Percentiles rank a stretch among this genome's conserved stretches.
Evolutionary conservation across 2,329 filamentous ascomycete species (phyloP).

Genomic region (Pyrenophora tritici-repentis): DNA sequence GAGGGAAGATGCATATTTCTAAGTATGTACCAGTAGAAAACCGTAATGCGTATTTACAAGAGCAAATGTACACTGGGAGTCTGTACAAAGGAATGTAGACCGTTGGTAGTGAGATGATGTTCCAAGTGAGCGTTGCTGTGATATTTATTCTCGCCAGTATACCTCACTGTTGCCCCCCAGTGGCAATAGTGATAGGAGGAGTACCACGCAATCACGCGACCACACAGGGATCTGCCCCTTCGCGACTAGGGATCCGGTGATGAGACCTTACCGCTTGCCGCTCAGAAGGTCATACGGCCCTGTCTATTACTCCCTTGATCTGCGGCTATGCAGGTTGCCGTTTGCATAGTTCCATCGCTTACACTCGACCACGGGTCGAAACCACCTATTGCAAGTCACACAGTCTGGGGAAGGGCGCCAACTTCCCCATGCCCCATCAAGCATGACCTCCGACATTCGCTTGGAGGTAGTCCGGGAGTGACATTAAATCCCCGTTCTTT

Average conservation of each 20-base stretch:
- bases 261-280: constrained; percentile 13
- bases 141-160: constrained; percentile 13
- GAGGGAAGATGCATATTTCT: constrained; percentile 31
- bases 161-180: constrained; percentile 1
- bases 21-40: constrained; percentile 1
- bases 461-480: neutral
- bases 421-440: neutral
- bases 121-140: constrained; percentile 4
- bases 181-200: constrained; percentile 11
- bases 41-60: constrained; percentile 3
- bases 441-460: neutral
- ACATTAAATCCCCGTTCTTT: neutral
- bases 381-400: constrained; percentile 9
- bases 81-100: constrained; percentile 12
- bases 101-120: constrained; percentile 8
- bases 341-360: constrained; percentile 14
- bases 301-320: constrained; percentile 7
- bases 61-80: constrained; percentile 2
- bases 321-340: constrained; percentile 11
- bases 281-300: constrained; percentile 29
- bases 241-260: constrained; percentile 17
- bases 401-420: constrained; percentile 11
- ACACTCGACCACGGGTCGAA: constrained; percentile 4
- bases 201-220: constrained; percentile 9
- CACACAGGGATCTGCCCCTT: constrained; percentile 16